Evolutionary conservation across 768 basidiomycete genomes (phyloP).

Genomic region (Trametes villosa): DNA sequence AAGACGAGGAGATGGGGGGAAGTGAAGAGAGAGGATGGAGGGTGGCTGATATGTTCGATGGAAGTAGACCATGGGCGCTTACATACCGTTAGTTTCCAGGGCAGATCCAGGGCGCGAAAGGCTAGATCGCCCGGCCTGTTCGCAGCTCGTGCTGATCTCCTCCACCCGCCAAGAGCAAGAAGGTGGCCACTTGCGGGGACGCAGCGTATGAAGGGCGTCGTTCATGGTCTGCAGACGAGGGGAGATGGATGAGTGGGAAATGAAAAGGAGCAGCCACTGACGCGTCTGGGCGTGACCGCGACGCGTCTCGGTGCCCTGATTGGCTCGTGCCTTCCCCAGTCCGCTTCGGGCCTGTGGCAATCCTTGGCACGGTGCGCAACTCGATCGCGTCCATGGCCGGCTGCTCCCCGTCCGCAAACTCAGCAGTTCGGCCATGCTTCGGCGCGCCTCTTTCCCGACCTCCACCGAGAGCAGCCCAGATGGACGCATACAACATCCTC

Average conservation of each 20-base stretch:
- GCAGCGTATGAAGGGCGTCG: no score
- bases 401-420: background rate
- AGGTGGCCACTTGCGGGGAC: no score
- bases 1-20: background rate
- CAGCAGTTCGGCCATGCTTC: background rate
- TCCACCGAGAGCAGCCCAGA: no score
- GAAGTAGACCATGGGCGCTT: conserved; percentile 12
- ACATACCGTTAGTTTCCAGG: conserved; percentile 12
- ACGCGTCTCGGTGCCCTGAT: conserved; percentile 9
- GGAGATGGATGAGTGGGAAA: background rate
- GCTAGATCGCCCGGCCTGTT: background rate
- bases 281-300: conserved; percentile 20
- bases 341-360: background rate
- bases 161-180: background rate
- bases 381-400: no score
- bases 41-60: conserved; percentile 10
- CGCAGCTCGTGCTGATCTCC: background rate
- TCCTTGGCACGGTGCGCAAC: no score
- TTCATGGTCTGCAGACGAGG: background rate
- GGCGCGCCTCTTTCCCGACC: background rate
- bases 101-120: conserved; percentile 2
- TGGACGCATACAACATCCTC: no score
- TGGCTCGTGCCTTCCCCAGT: conserved; percentile 4
- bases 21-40: background rate
- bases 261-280: conserved; percentile 8